Evolutionary conservation across 306 rosid species (phyloP), one percentile per base, ranked within the genome.

Genomic region (Vicia faba): DNA sequence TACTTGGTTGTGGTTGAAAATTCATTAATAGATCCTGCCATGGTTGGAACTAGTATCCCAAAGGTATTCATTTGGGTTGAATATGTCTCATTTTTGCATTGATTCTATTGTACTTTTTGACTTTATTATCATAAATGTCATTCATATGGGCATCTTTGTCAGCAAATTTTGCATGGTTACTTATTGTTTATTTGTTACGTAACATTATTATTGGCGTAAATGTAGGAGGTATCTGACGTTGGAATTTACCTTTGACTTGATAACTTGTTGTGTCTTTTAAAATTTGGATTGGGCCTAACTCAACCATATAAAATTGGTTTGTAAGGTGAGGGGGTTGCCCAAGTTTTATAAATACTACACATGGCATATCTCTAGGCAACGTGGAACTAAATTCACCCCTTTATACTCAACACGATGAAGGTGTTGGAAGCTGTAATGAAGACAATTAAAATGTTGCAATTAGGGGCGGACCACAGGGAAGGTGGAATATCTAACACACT

Each of bases 1-100:
- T 53, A 72, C 48, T 40, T 67, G 60, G 28, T 15, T 66, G 72
- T 56, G 35, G 38, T 60, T 70, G 68, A 61, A 51, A 75, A 28
- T 11, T 80, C 53, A 53, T 38, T n/a, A 39, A 23, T 66, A 56
- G 41, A 60, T 41, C 46, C 48, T 71, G 29, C 57, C 10, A 38
- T 67, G 55, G 12, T 71, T 38, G 71, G 72, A 61, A 66, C 68
- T 63, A 70, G 71, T 69, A 65, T 66, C 41, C 40, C 45, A 66
- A 66, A 54, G 16, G 20, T 49, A n/a, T 54, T 54, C 13, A 31
- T 44, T 26, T 55, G 59, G 77, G 72, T n/a, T 68, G 43, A 68
- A 54, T 62, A 16, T 38, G 4, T 41, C 40, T 48, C 64, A 64
- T 65, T 54, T 25, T 25, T 51, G 54, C 16, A 23, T 69, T 25